A percentile compares a stretch with the other conserved stretches of the same genome.
Evolutionary conservation across 1,284 basidiomycete genomes (phyloP).

Genomic region (Leucoagaricus sp.): DNA sequence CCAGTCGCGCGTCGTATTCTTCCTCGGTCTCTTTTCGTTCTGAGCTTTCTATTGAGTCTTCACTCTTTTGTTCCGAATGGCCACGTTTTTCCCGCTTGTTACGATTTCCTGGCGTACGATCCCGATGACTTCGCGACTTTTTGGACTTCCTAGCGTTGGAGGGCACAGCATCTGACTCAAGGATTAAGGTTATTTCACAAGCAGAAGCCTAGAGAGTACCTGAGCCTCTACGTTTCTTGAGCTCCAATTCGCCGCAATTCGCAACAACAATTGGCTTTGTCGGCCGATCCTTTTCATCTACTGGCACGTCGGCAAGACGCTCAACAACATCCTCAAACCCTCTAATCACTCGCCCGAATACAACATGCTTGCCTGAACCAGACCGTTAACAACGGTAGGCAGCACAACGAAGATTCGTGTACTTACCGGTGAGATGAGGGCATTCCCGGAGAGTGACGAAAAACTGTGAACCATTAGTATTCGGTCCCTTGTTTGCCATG

Average conservation of each 20-base stretch:
- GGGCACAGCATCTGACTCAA: not conserved
- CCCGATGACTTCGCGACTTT: not conserved
- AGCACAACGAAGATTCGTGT: no score
- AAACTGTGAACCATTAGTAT: slow-evolving; percentile 96
- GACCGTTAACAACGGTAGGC: no score
- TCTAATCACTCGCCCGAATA: slow-evolving; percentile 68
- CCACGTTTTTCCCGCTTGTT: not conserved
- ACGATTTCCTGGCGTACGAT: not conserved
- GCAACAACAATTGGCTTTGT: slow-evolving; percentile 69
- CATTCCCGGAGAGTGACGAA: slow-evolving; percentile 88
- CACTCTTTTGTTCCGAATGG: not conserved
- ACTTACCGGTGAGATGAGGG: slow-evolving; percentile 66
- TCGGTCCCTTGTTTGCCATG: slow-evolving; percentile 96
- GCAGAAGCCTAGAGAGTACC: slow-evolving; percentile 1
- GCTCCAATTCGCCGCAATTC: slow-evolving; percentile 85
- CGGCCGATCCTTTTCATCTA: slow-evolving; percentile 75
- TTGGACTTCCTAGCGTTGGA: not conserved
- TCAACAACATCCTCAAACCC: slow-evolving; percentile 63
- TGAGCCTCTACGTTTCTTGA: slow-evolving; percentile 40
- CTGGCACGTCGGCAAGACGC: slow-evolving; percentile 54
- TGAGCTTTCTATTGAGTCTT: not conserved
- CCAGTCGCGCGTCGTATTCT: slow-evolving; percentile 72
- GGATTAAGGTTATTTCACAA: no score
- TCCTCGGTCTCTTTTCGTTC: slow-evolving; percentile 47
- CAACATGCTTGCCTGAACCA: slow-evolving; percentile 76